Evolutionary conservation across 1,284 basidiomycete species (phyloP), one percentile per base, ranked within the genome.

Genomic region (Flammula alnicola): DNA sequence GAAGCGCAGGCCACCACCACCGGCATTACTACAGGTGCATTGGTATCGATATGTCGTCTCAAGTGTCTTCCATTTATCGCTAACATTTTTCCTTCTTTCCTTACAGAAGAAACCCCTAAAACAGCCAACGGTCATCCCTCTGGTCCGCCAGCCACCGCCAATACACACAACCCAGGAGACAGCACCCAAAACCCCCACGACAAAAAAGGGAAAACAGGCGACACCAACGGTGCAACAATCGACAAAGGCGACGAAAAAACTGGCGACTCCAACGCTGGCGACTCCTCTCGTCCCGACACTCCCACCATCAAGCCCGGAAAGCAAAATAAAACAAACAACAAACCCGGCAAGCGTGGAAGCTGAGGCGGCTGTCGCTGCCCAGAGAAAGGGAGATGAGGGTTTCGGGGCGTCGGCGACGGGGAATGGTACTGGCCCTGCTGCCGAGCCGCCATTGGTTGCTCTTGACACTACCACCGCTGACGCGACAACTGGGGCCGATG

Each of bases 21-120:
- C n/a, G n/a, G n/a, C n/a, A n/a, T n/a, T n/a, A n/a, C 17, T 50
- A n/a, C 57, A 58, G 57, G 57, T 59, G 57, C 57, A 59, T 60
- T 55, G 60, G 60, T 62, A 60, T 55, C 47, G 39, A 26, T 44
- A 14, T 43, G 22, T 51, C 31, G 44, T 31, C 46, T 47, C 47
- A 57, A 30, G 52, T 43, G 6, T 33, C n/a, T 26, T 44, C 45
- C 20, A 37, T 35, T 25, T 41, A 11, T 41, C 14, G 35, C 30
- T 41, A 16, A 42, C 14, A 3, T 31, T n/a, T 44, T 25, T 40
- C 14, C 20, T 31, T 20, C 31, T 26, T 22, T n/a, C 40, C 29
- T 22, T 31, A 36, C 39, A n/a, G n/a, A n/a, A n/a, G n/a, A n/a
- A n/a, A n/a, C n/a, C n/a, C n/a, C n/a, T n/a, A n/a, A n/a, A n/a